Evolutionary conservation across 2,329 filamentous ascomycete genomes (phyloP).

Genomic region (Diplodia scrobiculata): DNA sequence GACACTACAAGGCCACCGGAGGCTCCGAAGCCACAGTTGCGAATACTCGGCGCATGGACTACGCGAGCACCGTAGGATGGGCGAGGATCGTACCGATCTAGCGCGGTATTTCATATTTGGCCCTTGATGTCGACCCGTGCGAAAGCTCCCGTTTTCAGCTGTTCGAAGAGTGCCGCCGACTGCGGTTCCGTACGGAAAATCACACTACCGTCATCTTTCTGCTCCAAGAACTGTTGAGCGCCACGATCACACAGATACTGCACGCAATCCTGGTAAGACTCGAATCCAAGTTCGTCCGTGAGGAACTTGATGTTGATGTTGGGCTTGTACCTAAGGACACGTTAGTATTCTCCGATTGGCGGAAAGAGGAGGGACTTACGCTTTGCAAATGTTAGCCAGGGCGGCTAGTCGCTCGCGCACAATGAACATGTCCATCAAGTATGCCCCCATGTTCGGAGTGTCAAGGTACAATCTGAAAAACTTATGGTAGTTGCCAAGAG

Average conservation of each 20-base stretch:
- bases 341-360: neutral
- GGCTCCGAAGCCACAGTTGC: slow-evolving; percentile 14
- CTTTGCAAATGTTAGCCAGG: slow-evolving; percentile 88
- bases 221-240: slow-evolving; percentile 74
- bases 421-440: slow-evolving; percentile 99
- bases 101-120: slow-evolving; percentile 70
- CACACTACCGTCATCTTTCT: slow-evolving; percentile 62
- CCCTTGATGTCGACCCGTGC: slow-evolving; percentile 93
- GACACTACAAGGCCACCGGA: slow-evolving; percentile 14
- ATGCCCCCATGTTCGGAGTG: slow-evolving; percentile 94
- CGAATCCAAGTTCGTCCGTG: slow-evolving; percentile 93
- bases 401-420: slow-evolving; percentile 88
- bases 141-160: slow-evolving; percentile 72
- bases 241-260: slow-evolving; percentile 85
- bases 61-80: neutral
- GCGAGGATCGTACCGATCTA: neutral
- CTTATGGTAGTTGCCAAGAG: slow-evolving; percentile 92
- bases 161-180: slow-evolving; percentile 65
- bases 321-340: slow-evolving; percentile 75
- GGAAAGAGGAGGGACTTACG: slow-evolving; percentile 61
- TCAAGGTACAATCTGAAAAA: slow-evolving; percentile 96
- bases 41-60: slow-evolving; percentile 5
- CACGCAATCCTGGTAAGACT: slow-evolving; percentile 84
- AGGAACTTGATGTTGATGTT: slow-evolving; percentile 87
- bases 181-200: slow-evolving; percentile 50